These are phyloP conservation scores for Solanum virginianum DNA, from an alignment of 257 asterid genomes.

Conservation along the genomic window DNA sequence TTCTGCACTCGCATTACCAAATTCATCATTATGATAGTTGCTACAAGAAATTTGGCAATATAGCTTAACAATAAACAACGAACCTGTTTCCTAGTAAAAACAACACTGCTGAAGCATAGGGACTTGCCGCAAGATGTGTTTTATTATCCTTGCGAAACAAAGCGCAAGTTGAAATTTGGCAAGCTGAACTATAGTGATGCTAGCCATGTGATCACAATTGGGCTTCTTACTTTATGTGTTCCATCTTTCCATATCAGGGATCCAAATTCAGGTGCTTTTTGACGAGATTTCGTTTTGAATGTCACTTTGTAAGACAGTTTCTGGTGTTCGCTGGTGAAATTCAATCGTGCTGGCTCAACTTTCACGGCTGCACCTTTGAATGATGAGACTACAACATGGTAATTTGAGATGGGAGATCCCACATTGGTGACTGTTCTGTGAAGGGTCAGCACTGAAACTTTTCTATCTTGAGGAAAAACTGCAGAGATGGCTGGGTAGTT, in stretches of 20 bases:
- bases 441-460: constrained; percentile 21
- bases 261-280: constrained; percentile 59
- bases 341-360: constrained; percentile 51
- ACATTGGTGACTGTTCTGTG: constrained; percentile 73
- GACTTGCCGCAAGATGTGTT: background rate
- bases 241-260: constrained; percentile 57
- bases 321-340: constrained; percentile 32
- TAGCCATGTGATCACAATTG: constrained; percentile 69
- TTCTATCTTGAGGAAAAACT: constrained; percentile 37
- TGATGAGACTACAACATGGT: constrained; percentile 44
- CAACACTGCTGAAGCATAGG: background rate
- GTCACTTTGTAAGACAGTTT: constrained; percentile 44
- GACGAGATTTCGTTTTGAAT: constrained; percentile 27
- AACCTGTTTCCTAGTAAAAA: background rate
- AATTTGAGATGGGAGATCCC: constrained; percentile 49
- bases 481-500: constrained; percentile 83
- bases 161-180: background rate
- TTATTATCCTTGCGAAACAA: background rate
- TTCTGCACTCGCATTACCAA: background rate
- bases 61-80: constrained; percentile 3
- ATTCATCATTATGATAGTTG: background rate
- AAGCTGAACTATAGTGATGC: constrained; percentile 28
- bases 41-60: background rate
- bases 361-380: constrained; percentile 52
- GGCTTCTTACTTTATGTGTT: constrained; percentile 69